Evolutionary conservation across 1,284 basidiomycete genomes (phyloP), one percentile per base, ranked within the genome.

Genomic region (Earliella scabrosa): DNA sequence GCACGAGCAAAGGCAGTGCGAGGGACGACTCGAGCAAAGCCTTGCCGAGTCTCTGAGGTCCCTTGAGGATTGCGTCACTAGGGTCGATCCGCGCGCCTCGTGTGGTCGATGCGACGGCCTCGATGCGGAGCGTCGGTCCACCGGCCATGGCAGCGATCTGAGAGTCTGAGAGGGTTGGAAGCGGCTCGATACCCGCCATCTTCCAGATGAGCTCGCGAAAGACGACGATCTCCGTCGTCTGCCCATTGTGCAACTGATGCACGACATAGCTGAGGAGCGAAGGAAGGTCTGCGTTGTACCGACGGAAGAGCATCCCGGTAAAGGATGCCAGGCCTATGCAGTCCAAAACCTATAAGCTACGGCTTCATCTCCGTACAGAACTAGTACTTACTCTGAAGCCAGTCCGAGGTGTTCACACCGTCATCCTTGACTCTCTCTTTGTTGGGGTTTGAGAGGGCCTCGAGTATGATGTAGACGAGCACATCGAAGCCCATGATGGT

Each of bases 401-500:
- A 99, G 61, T 95, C 86, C 2, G 93, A 88, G 11, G 88, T 90
- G 68, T 94, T 95, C 35, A 95, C 93, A 7, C 96, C 96, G 66
- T 98, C 95, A 59, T 91, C 87, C 73, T 98, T 98, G 50, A 96
- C 83, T 24, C 95, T 82, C 40, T 88, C 85, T 71, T 93, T 95
- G 66, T 86, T 79, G 2, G 93, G 91, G 69, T 95, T 92, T 10
- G 95, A 87, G 54, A 98, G 78, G 0, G 93, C 91, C 63, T 98
- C 95, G 56, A 99, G 77, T 57, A 98, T 83, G 51, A 93, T 82
- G 69, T 90, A 99, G 6, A 94, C 86, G 20, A 98, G 82, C 13
- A 98, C 92, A 68, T 99, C 97, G 69, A 95, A 97, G 24, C 93
- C 93, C 81, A 99, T 90, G 60, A 88, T 87, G 2, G 92, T 95